Conservation (phyloP, 129 eudicot species). For the Apium graveolens region DNA sequence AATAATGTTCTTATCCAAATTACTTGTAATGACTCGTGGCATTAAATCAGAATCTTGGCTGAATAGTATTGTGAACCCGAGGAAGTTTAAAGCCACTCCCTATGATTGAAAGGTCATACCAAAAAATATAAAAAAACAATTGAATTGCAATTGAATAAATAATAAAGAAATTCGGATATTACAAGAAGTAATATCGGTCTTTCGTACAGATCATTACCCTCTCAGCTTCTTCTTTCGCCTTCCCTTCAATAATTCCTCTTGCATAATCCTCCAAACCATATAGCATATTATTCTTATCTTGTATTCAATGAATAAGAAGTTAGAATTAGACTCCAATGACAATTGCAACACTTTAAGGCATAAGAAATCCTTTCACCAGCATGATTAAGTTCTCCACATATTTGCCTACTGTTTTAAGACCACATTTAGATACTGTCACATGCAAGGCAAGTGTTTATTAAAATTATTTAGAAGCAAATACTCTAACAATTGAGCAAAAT, state of each 20-base stretch:
- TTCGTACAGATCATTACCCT: slow-evolving; percentile 87
- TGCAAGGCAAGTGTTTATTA: not conserved
- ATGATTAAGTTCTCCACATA: not conserved
- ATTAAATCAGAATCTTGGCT: slow-evolving; percentile 95
- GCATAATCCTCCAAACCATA: slow-evolving; percentile 53
- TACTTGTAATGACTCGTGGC: no score
- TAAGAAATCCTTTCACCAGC: slow-evolving; percentile 7
- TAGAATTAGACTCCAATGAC: not conserved
- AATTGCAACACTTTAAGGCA: not conserved
- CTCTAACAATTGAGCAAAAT: not conserved
- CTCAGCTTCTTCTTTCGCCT: slow-evolving; percentile 89
- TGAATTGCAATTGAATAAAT: not conserved
- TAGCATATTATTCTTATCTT: slow-evolving; percentile 61
- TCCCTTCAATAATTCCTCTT: slow-evolving; percentile 72
- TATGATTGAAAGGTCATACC: not conserved
- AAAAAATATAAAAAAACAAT: not conserved
- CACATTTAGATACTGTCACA: slow-evolving; percentile 9
- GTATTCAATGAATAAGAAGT: not conserved
- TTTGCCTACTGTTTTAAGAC: not conserved
- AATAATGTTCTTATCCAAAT: no score
- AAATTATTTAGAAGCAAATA: not conserved
- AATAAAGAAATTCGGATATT: not conserved
- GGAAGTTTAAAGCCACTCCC: not conserved
- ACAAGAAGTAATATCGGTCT: slow-evolving; percentile 43
- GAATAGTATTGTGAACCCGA: slow-evolving; percentile 74